A percentile compares a stretch with the other conserved stretches of the same genome.
Conservation (phyloP, 495 filamentous ascomycete genomes). For the Xanthoparmelia taractica region DNA sequence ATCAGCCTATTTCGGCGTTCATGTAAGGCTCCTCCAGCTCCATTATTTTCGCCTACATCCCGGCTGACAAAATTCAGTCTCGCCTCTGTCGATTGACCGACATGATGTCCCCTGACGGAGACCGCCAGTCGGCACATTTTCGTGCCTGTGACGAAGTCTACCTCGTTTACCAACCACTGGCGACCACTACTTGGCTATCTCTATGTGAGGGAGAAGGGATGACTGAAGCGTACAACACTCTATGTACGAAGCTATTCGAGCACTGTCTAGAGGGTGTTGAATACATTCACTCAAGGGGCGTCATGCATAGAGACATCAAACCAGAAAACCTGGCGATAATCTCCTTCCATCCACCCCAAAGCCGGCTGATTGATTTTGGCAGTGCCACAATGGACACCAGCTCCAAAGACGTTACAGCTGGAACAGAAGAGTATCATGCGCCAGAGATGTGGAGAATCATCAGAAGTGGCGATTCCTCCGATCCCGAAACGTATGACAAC, state of each 20-base stretch:
- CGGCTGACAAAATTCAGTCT: neutral
- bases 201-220: too few relatives aligned
- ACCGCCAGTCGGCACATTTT: neutral
- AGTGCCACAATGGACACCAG: neutral
- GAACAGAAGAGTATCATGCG: neutral
- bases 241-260: neutral
- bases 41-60: neutral
- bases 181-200: neutral
- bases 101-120: neutral
- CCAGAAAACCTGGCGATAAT: neutral
- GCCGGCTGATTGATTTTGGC: neutral
- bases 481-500: too few relatives aligned
- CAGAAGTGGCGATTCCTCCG: rapidly evolving
- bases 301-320: neutral
- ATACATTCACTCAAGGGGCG: neutral
- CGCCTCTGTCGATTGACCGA: neutral
- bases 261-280: neutral
- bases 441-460: conserved; percentile 2
- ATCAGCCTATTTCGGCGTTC: neutral
- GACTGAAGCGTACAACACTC: neutral
- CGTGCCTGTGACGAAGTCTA: neutral
- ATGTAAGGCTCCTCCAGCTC: neutral
- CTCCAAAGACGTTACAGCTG: neutral
- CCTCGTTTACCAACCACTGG: neutral
- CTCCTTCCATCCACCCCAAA: neutral